Conservation (phyloP, 1,284 basidiomycete genomes). For the Chiua sp. region DNA sequence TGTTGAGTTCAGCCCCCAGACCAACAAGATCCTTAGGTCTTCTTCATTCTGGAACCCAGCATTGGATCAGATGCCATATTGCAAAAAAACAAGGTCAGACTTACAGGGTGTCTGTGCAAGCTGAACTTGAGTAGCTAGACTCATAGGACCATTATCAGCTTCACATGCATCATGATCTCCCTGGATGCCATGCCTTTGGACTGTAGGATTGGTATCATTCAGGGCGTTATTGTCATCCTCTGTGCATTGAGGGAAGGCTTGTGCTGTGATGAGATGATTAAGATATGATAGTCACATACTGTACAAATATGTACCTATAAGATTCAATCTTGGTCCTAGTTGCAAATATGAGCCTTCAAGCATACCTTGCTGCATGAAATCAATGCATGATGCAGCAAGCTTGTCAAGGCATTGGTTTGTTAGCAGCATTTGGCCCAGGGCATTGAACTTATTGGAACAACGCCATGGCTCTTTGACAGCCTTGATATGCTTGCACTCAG, state of each 20-base stretch:
- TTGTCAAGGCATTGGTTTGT: too few relatives aligned
- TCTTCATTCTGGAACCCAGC: slow-evolving; percentile 1
- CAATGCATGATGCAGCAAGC: not conserved
- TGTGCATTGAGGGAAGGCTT: too few relatives aligned
- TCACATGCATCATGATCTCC: slow-evolving; percentile 1
- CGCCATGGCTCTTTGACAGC: too few relatives aligned
- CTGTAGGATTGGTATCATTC: too few relatives aligned
- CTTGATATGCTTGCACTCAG: too few relatives aligned
- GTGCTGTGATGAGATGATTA: too few relatives aligned
- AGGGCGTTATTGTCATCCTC: too few relatives aligned
- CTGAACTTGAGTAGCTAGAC: slow-evolving; percentile 4
- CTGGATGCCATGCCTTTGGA: not conserved
- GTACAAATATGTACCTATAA: not conserved
- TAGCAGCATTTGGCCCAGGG: too few relatives aligned
- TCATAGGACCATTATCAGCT: not conserved
- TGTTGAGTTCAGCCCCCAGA: not conserved
- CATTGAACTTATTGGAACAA: too few relatives aligned
- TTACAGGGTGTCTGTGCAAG: slow-evolving; percentile 4
- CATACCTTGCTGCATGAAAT: slow-evolving; percentile 14
- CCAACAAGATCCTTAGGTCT: not conserved
- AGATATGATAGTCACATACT: not conserved
- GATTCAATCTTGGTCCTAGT: too few relatives aligned
- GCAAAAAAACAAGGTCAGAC: not conserved
- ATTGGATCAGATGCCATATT: not conserved
- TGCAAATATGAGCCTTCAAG: slow-evolving; percentile 1